Base-by-base conservation (phyloP, 768 basidiomycete genomes). In the Sarcodon aspratus region DNA sequence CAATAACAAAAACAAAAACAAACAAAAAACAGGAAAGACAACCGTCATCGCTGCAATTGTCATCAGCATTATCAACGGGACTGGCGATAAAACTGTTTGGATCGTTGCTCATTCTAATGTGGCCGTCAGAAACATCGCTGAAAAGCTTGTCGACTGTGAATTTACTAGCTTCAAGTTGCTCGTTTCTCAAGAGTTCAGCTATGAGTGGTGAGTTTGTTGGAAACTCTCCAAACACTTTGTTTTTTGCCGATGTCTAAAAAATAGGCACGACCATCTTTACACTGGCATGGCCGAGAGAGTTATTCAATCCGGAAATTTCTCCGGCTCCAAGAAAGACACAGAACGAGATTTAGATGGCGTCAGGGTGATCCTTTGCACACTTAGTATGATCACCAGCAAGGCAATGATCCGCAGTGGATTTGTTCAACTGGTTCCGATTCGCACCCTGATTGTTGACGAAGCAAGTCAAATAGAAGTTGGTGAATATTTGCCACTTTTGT, bases 81-180 rank as follows among this genome's bases (percentile, higher is more conserved):
- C 58, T 49, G 58, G 54, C 3, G 36, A 36, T 6, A 49, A 13
- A n/a, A 64, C 83, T 0, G 78, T 89, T 10, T 92, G 86, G 84
- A 75, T 92, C 6, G 68, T 88, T 58, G 85, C 89, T 33, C 85
- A 92, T 58, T 85, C 83, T 13, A 92, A 92, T 68, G 78, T 91
- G 45, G 89, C 86, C 44, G 89, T 91, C 17, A 90, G 88, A 63
- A 91, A 92, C 55, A 90, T 92, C 66, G 88, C 85, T 47, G 83
- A 86, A 57, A 87, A 88, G 66, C 66, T 92, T 13, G 62, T 69
- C n/a, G 62, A 71, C 7, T 66, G 74, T 57, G 70, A 66, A 0
- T 76, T 86, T 50, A 40, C 54, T 3, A 54, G 74, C 8, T 92
- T 79, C 74, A 79, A 68, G 52, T 68, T 92, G 2, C 59, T 91